phyloP scores from a whole-genome alignment of 2,329 filamentous ascomycete species.

The Exserohilum rostratum region DNA sequence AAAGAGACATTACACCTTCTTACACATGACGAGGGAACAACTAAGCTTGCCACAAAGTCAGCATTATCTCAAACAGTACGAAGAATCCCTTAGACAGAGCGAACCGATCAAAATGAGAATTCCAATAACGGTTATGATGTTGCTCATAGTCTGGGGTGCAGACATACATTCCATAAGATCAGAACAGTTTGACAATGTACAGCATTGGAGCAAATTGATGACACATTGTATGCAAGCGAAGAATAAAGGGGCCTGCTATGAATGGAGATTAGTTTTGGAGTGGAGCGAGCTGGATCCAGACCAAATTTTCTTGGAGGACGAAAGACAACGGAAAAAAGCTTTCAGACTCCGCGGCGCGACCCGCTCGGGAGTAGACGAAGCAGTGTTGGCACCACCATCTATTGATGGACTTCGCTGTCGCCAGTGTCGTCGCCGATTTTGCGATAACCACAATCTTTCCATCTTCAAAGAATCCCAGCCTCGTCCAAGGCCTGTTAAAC shows the following conservation, averaged over 20 bases:
- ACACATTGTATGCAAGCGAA: neutral
- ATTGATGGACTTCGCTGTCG: neutral
- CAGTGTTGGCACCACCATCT: neutral
- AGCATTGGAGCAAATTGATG: neutral
- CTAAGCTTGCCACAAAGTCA: too few relatives aligned
- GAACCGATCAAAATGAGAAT: too few relatives aligned
- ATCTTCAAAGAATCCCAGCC: too few relatives aligned
- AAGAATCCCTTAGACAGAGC: too few relatives aligned
- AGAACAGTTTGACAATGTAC: neutral
- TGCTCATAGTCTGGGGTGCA: neutral
- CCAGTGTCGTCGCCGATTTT: neutral
- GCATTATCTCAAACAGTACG: too few relatives aligned
- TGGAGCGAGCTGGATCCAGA: neutral
- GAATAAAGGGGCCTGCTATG: neutral
- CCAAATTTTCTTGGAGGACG: neutral
- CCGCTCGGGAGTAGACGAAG: neutral
- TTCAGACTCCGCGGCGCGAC: neutral
- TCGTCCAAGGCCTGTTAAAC: too few relatives aligned
- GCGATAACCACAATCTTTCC: neutral
- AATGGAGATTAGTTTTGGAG: neutral
- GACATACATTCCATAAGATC: neutral
- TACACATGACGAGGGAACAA: too few relatives aligned
- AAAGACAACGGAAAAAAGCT: neutral
- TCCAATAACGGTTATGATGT: neutral
- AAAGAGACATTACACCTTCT: too few relatives aligned